phyloP scores from a whole-genome alignment of 78 protist genomes.

The Polysphondylium violaceum region DNA sequence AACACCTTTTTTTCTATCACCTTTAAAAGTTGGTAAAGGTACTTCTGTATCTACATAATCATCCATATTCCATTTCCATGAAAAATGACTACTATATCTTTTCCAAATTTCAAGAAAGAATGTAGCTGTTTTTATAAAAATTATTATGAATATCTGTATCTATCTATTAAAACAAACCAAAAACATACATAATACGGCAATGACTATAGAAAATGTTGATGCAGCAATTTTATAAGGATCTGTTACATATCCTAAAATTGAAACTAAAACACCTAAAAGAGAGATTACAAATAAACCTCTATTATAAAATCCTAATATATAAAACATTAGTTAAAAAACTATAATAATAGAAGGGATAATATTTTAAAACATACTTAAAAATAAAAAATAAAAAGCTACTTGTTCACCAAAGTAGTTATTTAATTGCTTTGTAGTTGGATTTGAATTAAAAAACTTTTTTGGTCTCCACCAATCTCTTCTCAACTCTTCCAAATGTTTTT shows the following conservation, averaged over 20 bases:
- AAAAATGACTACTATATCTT: background rate
- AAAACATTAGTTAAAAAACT: background rate
- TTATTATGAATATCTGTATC: background rate
- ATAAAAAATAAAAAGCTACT: conserved; percentile 43
- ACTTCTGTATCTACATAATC: conserved; percentile 14
- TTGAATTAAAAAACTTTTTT: background rate
- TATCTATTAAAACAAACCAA: background rate
- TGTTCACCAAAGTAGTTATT: conserved; percentile 59
- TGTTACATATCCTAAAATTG: background rate
- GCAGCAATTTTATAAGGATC: conserved; percentile 19
- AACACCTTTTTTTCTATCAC: background rate
- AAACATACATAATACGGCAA: conserved; percentile 22
- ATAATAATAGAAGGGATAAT: background rate
- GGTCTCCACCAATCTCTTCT: background rate
- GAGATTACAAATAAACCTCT: background rate
- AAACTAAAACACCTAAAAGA: conserved; percentile 4
- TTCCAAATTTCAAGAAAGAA: conserved; percentile 62
- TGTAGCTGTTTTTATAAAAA: conserved; percentile 1
- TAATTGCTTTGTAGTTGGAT: background rate
- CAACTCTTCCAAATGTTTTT: background rate
- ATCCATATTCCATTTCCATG: conserved; percentile 57
- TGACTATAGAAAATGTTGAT: conserved; percentile 12
- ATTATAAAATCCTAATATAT: conserved; percentile 31
- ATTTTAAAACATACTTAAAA: conserved; percentile 5
- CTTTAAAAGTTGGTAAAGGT: conserved; percentile 11